Conservation (phyloP, 202 grass and related monocot species). For the Bolboschoenoplectus hybrid region DNA sequence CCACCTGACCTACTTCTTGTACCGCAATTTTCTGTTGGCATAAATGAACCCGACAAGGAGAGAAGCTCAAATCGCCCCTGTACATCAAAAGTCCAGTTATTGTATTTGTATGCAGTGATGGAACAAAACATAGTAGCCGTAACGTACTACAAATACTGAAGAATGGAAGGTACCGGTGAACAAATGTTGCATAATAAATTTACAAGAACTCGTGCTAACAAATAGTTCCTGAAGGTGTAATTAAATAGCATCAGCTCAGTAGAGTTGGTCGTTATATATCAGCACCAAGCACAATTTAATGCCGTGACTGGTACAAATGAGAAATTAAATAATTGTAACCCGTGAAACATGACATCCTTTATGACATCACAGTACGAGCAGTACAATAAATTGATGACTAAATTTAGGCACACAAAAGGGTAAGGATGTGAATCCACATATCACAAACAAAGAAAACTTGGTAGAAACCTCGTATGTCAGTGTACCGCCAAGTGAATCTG, state of each 20-base stretch:
- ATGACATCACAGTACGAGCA: neutral
- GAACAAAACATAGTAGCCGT: neutral
- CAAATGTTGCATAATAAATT: neutral
- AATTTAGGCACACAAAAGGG: neutral
- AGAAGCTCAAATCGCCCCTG: conserved; percentile 76
- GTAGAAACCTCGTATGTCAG: conserved; percentile 69
- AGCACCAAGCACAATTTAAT: neutral
- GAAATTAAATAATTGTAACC: neutral
- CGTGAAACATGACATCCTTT: no score
- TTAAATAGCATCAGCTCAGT: neutral
- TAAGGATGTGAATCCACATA: conserved; percentile 5
- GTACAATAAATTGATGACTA: neutral
- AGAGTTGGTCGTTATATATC: conserved; percentile 21
- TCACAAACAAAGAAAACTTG: neutral
- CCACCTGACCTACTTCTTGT: conserved; percentile 70
- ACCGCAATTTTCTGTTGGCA: conserved; percentile 53
- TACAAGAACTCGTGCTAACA: neutral
- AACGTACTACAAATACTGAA: neutral
- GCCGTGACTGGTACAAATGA: neutral
- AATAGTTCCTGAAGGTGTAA: neutral
- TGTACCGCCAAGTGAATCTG: conserved; percentile 71
- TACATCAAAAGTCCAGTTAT: neutral
- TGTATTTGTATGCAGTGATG: neutral
- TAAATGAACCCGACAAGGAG: conserved; percentile 74
- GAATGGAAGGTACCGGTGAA: neutral